Percentiles rank a stretch among this genome's conserved stretches.
These are phyloP conservation scores for Silene conica DNA, from an alignment of 148 eudicot species.

Conservation along the genomic window DNA sequence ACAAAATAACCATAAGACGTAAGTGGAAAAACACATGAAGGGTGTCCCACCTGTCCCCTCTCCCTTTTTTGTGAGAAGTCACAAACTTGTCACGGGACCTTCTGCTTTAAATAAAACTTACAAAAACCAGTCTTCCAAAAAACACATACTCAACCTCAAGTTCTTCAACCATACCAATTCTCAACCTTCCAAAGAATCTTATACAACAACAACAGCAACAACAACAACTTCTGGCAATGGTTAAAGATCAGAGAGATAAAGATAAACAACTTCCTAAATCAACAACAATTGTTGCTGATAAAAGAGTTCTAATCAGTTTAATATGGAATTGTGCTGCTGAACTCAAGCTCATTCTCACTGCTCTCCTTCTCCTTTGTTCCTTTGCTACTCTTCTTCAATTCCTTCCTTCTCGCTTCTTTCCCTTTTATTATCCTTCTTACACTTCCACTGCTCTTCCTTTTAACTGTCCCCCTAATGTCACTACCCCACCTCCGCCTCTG, in stretches of 20 bases:
- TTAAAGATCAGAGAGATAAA: neutral
- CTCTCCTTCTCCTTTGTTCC: conserved; percentile 57
- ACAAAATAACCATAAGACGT: too few relatives aligned
- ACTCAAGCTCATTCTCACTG: conserved; percentile 48
- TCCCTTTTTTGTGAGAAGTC: too few relatives aligned
- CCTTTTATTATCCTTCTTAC: conserved; percentile 13
- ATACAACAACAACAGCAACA: too few relatives aligned
- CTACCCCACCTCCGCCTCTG: conserved; percentile 33
- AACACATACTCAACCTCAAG: too few relatives aligned
- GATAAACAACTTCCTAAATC: neutral
- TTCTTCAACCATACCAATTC: neutral
- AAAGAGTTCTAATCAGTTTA: conserved; percentile 34
- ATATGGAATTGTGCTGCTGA: conserved; percentile 57
- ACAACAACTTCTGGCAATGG: neutral
- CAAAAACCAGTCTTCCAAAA: neutral
- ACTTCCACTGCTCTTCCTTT: neutral
- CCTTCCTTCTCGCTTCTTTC: conserved; percentile 45
- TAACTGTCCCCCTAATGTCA: conserved; percentile 7
- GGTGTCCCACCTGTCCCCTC: too few relatives aligned
- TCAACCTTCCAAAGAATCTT: too few relatives aligned
- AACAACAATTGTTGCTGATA: conserved; percentile 2
- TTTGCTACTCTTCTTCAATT: conserved; percentile 48
- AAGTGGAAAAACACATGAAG: too few relatives aligned
- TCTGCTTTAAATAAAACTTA: neutral
- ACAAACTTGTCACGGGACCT: too few relatives aligned